Percentiles rank a stretch among this genome's conserved stretches.
Evolutionary conservation across 495 filamentous ascomycete genomes (phyloP).

Genomic region (Tricharina praecox): DNA sequence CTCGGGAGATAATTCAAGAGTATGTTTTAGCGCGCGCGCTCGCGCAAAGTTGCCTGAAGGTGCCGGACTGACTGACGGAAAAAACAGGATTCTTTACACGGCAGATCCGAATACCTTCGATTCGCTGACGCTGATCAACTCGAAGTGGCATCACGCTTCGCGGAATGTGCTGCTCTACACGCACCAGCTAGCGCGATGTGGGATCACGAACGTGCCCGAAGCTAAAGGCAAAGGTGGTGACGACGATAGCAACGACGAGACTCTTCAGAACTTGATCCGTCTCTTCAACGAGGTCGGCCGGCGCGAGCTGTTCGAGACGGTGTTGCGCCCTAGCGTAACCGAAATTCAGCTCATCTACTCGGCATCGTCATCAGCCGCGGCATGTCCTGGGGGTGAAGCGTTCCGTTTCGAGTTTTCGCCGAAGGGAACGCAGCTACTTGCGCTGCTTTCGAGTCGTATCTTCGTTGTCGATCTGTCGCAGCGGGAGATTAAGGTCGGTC

Average conservation of each 20-base stretch:
- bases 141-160: conserved; percentile 57
- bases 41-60: not conserved
- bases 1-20: conserved; percentile 32
- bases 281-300: conserved; percentile 56
- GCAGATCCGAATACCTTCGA: conserved; percentile 66
- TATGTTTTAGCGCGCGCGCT: conserved; percentile 14
- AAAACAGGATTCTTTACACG: conserved; percentile 53
- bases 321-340: conserved; percentile 51
- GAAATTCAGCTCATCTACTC: conserved; percentile 64
- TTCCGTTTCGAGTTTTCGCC: conserved; percentile 70
- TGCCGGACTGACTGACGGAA: not conserved
- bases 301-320: conserved; percentile 64
- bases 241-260: conserved; percentile 2
- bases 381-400: conserved; percentile 65
- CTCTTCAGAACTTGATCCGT: conserved; percentile 42
- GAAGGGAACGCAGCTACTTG: conserved; percentile 53
- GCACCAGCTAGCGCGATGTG: conserved; percentile 53
- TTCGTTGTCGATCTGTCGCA: conserved; percentile 53
- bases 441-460: conserved; percentile 74
- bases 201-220: conserved; percentile 23
- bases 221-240: too few species aligned
- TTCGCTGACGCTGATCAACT: conserved; percentile 64
- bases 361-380: conserved; percentile 64
- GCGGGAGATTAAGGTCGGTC: conserved; percentile 41
- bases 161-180: conserved; percentile 57